Evolutionary conservation across 305 asterid genomes (phyloP), one percentile per base, ranked within the genome.

Genomic region (Solanum chacoense): DNA sequence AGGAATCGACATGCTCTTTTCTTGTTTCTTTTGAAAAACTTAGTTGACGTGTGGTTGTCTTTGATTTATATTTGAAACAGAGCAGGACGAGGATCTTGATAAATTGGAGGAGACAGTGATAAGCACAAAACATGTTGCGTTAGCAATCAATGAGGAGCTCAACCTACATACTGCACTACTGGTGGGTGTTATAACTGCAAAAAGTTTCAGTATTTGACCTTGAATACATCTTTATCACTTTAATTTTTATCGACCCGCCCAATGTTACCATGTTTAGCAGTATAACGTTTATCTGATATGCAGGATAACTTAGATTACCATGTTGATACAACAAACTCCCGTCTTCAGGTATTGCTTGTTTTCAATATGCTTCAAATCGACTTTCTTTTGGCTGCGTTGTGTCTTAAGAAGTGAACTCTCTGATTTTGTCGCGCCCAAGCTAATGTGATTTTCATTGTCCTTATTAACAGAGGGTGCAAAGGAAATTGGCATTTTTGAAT

Each of bases 111-210:
- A 89, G 91, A 94, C 95, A 18, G 95, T 94, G 81, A 36, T 90
- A 76, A 93, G 96, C 94, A 94, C 95, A 76, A 94, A 94, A 89
- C 96, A 94, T 90, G 93, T 94, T 76, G 96, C 95, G 38, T 87
- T 94, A 89, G 96, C 97, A 32, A 94, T 94, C 89, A 94, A 93
- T 40, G 97, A 94, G 88, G 97, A 94, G 91, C 94, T 94, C 72
- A 93, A 90, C 91, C 94, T 94, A 26, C 97, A 94, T 88, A 91
- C 97, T 16, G 93, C 93, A 89, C 92, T 94, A 55, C 92, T 94
- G 88, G 97, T 93, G 88, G 67, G 95, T 91, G 87, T 9, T 71
- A 5, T 26, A 8, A 71, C 86, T 50, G 28, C 72, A 0, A 29
- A 29, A 83, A 29, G 40, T 83, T 83, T 29, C 72, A 45, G 28